These are phyloP conservation scores for Pseudonitzschia multiseries DNA, from an alignment of 108 stramenopile genomes.

Conservation along the genomic window DNA sequence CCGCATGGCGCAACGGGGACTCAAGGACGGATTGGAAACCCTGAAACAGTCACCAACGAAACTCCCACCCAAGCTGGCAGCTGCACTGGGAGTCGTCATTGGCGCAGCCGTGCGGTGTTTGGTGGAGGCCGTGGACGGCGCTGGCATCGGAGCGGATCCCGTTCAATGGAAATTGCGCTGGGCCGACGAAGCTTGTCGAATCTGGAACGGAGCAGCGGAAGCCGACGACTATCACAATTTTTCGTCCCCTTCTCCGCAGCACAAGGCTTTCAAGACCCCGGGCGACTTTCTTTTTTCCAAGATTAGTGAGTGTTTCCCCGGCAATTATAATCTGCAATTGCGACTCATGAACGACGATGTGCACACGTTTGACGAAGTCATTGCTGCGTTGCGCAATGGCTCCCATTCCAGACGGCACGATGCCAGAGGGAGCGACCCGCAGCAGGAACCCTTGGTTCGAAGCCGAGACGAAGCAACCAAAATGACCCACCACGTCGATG, in stretches of 20 bases:
- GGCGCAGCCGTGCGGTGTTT: conserved; percentile 73
- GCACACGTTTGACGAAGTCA: conserved; percentile 95
- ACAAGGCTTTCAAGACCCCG: conserved; percentile 2
- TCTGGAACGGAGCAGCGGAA: conserved; percentile 57
- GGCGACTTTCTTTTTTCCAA: conserved; percentile 14
- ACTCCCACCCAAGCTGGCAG: conserved; percentile 67
- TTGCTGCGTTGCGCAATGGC: conserved; percentile 62
- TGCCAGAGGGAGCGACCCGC: background rate
- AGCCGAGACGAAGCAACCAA: conserved; percentile 45
- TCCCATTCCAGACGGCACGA: background rate
- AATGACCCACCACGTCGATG: conserved; percentile 80
- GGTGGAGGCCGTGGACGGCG: conserved; percentile 65
- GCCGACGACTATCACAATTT: conserved; percentile 59
- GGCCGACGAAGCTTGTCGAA: conserved; percentile 71
- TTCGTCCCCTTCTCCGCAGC: background rate
- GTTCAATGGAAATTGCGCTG: conserved; percentile 74
- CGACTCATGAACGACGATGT: conserved; percentile 96
- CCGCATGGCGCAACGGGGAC: conserved; percentile 31
- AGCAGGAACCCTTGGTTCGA: conserved; percentile 48
- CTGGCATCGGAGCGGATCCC: conserved; percentile 77
- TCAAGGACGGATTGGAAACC: conserved; percentile 61
- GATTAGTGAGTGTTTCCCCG: conserved; percentile 36
- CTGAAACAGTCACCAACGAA: conserved; percentile 51
- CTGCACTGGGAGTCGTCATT: conserved; percentile 76
- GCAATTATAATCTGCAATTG: conserved; percentile 54